phyloP scores from a whole-genome alignment of 1,284 basidiomycete species.

The Microbotryum lychnidis-dioicae region DNA sequence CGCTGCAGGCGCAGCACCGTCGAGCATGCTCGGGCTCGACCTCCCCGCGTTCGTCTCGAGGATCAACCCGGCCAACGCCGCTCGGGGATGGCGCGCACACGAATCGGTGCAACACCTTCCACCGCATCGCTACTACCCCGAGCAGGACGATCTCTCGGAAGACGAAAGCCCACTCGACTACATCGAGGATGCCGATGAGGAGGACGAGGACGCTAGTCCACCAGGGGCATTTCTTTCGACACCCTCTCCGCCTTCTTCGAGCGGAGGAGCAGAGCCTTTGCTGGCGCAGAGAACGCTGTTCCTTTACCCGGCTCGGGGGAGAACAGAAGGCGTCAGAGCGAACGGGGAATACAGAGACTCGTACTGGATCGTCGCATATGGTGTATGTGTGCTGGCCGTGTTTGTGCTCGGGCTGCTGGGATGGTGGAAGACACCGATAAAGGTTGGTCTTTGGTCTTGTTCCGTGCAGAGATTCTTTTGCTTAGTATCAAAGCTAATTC shows the following conservation, averaged over 20 bases:
- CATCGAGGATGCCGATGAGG: conserved; percentile 1
- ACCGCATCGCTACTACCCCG: background rate
- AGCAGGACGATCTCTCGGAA: too few species aligned
- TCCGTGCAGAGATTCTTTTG: background rate
- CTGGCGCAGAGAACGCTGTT: conserved; percentile 9
- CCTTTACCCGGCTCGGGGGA: conserved; percentile 14
- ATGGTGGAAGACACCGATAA: conserved; percentile 1
- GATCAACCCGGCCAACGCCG: background rate
- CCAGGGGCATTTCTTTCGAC: conserved; percentile 20
- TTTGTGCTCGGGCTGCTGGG: conserved; percentile 2
- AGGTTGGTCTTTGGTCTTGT: background rate
- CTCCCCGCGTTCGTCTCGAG: background rate
- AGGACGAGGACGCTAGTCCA: conserved; percentile 7
- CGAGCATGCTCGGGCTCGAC: background rate
- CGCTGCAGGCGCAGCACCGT: background rate
- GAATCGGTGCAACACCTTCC: conserved; percentile 10
- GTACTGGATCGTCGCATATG: conserved; percentile 23
- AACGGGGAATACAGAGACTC: conserved; percentile 12
- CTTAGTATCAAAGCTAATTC: background rate
- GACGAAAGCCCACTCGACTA: background rate
- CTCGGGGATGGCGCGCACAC: conserved; percentile 20
- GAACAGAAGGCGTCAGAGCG: background rate
- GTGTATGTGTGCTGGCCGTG: conserved; percentile 1
- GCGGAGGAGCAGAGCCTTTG: conserved; percentile 4
- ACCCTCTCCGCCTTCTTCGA: background rate